Percentiles rank a stretch among this genome's conserved stretches.
These are phyloP conservation scores for Vaccinium darrowii DNA, from an alignment of 148 eudicot species.

Conservation along the genomic window DNA sequence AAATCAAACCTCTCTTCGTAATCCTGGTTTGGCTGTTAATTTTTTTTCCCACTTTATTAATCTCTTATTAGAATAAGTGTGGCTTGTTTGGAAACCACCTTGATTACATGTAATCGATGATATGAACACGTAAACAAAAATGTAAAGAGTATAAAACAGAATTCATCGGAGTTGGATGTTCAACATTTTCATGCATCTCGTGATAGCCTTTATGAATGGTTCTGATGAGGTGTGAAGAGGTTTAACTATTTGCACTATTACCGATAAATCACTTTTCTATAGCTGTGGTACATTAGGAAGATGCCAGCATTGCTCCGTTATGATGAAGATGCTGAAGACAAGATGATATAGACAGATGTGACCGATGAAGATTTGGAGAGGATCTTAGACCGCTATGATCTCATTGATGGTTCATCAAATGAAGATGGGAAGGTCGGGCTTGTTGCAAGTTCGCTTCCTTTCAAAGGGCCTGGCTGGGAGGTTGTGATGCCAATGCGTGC, in stretches of 20 bases:
- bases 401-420: too few relatives aligned
- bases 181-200: background rate
- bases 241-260: background rate
- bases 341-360: slow-evolving; percentile 75
- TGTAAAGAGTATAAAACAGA: too few relatives aligned
- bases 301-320: slow-evolving; percentile 76
- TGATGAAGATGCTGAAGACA: slow-evolving; percentile 75
- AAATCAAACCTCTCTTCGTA: too few relatives aligned
- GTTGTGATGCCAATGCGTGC: slow-evolving; percentile 82
- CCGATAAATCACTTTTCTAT: background rate
- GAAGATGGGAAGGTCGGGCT: too few relatives aligned
- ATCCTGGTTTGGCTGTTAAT: background rate
- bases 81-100: too few relatives aligned
- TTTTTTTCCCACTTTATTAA: background rate
- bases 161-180: background rate
- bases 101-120: too few relatives aligned
- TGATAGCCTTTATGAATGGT: background rate
- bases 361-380: slow-evolving; percentile 79
- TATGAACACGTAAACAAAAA: too few relatives aligned
- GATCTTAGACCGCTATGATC: slow-evolving; percentile 59
- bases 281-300: slow-evolving; percentile 54
- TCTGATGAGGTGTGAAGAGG: background rate
- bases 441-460: slow-evolving; percentile 38
- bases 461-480: slow-evolving; percentile 98
- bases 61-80: too few relatives aligned